Percentiles rank a stretch among this genome's conserved stretches.
These are phyloP conservation scores for Berkeleyomyces rouxiae DNA, from an alignment of 2,329 filamentous ascomycete genomes.

Conservation along the genomic window DNA sequence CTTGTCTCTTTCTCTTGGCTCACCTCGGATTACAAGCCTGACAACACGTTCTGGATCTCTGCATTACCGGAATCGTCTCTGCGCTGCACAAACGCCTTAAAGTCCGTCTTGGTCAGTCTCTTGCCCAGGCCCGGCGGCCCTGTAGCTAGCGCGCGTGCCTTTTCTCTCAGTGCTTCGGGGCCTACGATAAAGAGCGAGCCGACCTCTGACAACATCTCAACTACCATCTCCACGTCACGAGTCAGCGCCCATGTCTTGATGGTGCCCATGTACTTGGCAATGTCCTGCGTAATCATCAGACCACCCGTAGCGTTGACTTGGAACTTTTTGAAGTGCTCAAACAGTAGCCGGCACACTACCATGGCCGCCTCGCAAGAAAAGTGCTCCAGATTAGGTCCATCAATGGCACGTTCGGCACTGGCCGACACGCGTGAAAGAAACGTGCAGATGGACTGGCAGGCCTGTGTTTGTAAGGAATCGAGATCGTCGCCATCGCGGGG, in stretches of 20 bases:
- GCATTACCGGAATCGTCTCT: slow-evolving; percentile 69
- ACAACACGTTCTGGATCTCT: slow-evolving; percentile 70
- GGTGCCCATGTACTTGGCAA: slow-evolving; percentile 79
- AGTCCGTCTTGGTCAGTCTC: slow-evolving; percentile 48
- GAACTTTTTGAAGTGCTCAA: slow-evolving; percentile 92
- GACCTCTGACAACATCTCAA: slow-evolving; percentile 84
- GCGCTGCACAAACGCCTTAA: slow-evolving; percentile 70
- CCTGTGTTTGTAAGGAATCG: slow-evolving; percentile 69
- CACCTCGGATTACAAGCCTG: slow-evolving; percentile 31
- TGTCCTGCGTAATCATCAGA: slow-evolving; percentile 89
- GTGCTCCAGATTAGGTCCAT: slow-evolving; percentile 66
- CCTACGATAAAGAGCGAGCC: slow-evolving; percentile 92
- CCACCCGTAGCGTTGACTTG: slow-evolving; percentile 84
- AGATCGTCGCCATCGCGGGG: slow-evolving; percentile 60
- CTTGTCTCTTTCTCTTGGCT: background rate
- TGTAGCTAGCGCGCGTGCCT: slow-evolving; percentile 41
- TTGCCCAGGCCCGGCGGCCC: slow-evolving; percentile 28
- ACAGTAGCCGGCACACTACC: slow-evolving; percentile 58
- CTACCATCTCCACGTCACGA: slow-evolving; percentile 47
- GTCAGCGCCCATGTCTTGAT: slow-evolving; percentile 66
- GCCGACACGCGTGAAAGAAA: slow-evolving; percentile 58
- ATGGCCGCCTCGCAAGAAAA: slow-evolving; percentile 74
- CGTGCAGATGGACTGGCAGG: slow-evolving; percentile 63
- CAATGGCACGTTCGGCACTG: slow-evolving; percentile 50
- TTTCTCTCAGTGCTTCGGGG: slow-evolving; percentile 57